Evolutionary conservation across 192 early-diverging fungal genomes (phyloP).

Genomic region (Gigaspora rosea): DNA sequence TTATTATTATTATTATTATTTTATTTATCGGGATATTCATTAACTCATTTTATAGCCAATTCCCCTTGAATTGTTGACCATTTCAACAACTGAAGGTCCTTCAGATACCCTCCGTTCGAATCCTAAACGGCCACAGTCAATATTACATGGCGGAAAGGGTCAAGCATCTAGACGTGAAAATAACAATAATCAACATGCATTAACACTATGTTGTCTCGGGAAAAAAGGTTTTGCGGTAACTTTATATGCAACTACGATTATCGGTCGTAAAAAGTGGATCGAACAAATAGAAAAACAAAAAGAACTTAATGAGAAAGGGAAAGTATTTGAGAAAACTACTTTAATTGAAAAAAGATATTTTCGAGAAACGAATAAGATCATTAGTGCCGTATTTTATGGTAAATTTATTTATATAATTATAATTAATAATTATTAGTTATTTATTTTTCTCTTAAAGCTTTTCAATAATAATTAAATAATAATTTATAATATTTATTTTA

Average conservation of each 20-base stretch:
- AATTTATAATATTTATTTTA: conserved; percentile 8
- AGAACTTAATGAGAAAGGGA: conserved; percentile 42
- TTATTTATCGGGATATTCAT: not conserved
- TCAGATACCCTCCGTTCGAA: conserved; percentile 13
- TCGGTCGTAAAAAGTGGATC: conserved; percentile 81
- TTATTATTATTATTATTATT: no score
- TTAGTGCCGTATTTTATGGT: conserved; percentile 55
- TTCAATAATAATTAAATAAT: not conserved
- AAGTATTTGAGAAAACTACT: conserved; percentile 55
- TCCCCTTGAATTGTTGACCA: conserved; percentile 72
- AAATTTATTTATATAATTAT: conserved; percentile 36
- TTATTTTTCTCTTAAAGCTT: not conserved
- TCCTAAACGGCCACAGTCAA: conserved; percentile 36
- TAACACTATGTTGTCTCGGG: conserved; percentile 76
- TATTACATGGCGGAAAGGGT: conserved; percentile 38
- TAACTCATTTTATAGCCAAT: conserved; percentile 63
- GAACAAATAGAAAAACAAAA: conserved; percentile 75
- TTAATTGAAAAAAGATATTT: conserved; percentile 58
- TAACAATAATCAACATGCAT: conserved; percentile 52
- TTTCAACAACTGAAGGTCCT: conserved; percentile 57
- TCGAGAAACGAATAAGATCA: conserved; percentile 55
- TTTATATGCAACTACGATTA: conserved; percentile 72
- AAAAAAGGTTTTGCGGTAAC: conserved; percentile 68
- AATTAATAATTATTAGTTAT: no score
- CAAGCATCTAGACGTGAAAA: conserved; percentile 43